Base-by-base conservation (phyloP, 192 early-diverging fungal species). In the Podila epicladia region DNA sequence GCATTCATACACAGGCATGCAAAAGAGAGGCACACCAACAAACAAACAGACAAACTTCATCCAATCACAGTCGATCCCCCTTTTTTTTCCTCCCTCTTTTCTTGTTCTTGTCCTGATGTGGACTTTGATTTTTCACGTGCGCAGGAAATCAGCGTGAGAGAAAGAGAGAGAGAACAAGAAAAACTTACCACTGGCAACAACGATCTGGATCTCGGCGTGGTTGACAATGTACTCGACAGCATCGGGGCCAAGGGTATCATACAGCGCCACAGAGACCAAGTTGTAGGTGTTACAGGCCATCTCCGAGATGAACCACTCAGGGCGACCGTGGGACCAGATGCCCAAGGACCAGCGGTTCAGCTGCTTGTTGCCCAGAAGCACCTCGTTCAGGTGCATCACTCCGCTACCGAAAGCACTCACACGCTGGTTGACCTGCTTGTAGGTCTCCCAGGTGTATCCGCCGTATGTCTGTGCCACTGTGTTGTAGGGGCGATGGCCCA, bases 221-320 rank as follows among this genome's bases (percentile, higher is more conserved):
- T 94, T 95, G 62, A 97, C 73, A 60, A 97, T 92, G 78, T 93
- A 96, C 85, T 94, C 89, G 67, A 97, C 82, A 19, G 93, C 87
- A 62, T 94, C 92, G 0, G 89, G 85, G 50, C 95, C 97, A 35
- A 98, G 87, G 22, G 95, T 96, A 74, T 98, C 96, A 85, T 97
- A 97, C 19, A 98, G 84, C 5, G 96, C 89, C 17, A 97, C 95
- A 9, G 89, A 84, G 58, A 89, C 83, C 61, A 91, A 55, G 83
- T 88, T 89, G 74, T 93, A 89, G 62, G 75, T 82, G 41, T 86
- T 73, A 31, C 87, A 83, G 15, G 69, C 90, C 64, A 87, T 87
- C 70, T 92, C 90, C 6, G 86, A 78, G 70, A 93, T 84, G 62
- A 73, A 75, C 62, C 66, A 75, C 85, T 82, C 89, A 19, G 89